Evolutionary conservation across 2,329 filamentous ascomycete genomes (phyloP), one percentile per base, ranked within the genome.

Genomic region (Neocatenulostroma microsporum): DNA sequence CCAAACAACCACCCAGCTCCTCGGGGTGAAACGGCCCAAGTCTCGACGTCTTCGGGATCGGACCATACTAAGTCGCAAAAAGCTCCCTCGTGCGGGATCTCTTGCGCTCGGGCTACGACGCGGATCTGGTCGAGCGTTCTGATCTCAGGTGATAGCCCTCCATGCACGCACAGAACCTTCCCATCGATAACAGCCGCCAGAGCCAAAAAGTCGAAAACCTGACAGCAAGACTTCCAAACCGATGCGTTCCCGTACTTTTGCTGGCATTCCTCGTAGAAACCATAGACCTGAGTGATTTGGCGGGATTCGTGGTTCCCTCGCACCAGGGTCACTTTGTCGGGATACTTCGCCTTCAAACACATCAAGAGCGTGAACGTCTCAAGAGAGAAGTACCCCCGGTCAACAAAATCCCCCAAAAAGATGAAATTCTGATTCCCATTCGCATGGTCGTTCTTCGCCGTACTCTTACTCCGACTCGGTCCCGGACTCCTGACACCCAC

Each of bases 41-140:
- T 80, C 41, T 80, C 76, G 40, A 80, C 74, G 24, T 72, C 68
- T 50, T 85, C 81, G 0, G 81, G 81, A 56, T 85, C 81, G 50
- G 76, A 81, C 81, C 81, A 85, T 6, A 85, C 80, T 39, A 85
- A 61, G 60, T 85, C 81, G 54, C 81, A 84, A 61, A 85, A 84
- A 15, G 81, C 80, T 38, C 81, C 81, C 60, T 84, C 81, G 53
- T 85, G 81, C 8, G 81, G 81, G 44, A 85, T 83, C 56, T 85
- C 81, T 52, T 84, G 81, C 11, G 81, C 80, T 55, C 81, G 68
- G 32, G 81, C 81, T 33, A 84, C 80, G 24, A 82, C 79, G 26
- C 81, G 73, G 42, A 85, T 82, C 61, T 85, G 82, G 54, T 85
- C 81, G 21, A 85, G 66, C 2, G 80, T 84, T 45, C 82, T 70